Evolutionary conservation across 2,329 filamentous ascomycete species (phyloP), one percentile per base, ranked within the genome.

Genomic region (Botryotinia globosa): DNA sequence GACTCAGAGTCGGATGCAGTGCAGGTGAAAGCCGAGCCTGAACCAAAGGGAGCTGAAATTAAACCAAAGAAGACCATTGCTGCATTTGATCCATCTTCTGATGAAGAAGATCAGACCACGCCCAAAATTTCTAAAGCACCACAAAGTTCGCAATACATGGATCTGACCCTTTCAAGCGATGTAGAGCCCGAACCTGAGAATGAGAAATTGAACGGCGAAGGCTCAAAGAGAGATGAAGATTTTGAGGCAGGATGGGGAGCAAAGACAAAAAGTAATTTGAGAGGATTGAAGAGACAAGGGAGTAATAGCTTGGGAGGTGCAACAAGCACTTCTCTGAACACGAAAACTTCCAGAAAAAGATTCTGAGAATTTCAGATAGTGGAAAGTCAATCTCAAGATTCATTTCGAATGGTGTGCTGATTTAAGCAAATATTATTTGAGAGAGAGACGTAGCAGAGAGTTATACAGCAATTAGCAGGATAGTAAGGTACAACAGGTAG

Each of bases 111-210:
- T 37, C 65, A 65, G n/a, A 51, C 64, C n/a, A 51, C 62, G 32
- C 48, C 39, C 25, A 63, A 71, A 39, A 8, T 29, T 1, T 59
- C 45, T 29, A 63, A 63, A 14, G 22, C n/a, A 22, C 74, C 42
- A 71, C 82, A 44, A 3, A 82, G 82, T 9, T 81, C 81, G 0
- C 83, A 83, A 65, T 77, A 84, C 7, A 67, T 72, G 70, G 81
- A 83, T 67, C 75, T 84, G 34, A 78, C 78, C 1, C n/a, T 75
- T 29, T 77, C 75, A 12, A 79, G 76, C 42, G 77, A 79, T 71
- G 39, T 63, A 34, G 77, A 79, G 14, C 62, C 69, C 7, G 77
- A 73, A 39, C 9, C 39, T 9, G 61, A 67, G 22, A 69, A 51
- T 20, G n/a, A 54, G 32, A 66, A 68, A 64, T 25, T 69, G 51